Base-by-base conservation (phyloP, 345 rosid species). In the Arabidopsis arenosa region DNA sequence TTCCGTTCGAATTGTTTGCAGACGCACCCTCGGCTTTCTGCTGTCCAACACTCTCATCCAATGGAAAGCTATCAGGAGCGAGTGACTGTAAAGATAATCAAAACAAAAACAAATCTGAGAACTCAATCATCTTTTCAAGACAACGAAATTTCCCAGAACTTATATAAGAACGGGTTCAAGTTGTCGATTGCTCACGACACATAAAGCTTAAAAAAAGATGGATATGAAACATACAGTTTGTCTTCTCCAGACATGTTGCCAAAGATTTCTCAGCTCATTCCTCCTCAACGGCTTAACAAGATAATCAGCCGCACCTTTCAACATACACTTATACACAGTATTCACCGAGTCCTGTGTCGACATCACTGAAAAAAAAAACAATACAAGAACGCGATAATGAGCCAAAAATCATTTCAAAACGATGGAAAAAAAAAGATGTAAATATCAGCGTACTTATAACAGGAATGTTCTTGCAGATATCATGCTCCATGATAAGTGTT, bases 171-270 rank as follows among this genome's bases (percentile, higher is more conserved):
- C 13, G 21, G 54, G 33, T 60, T 65, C 39, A 6, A 18, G 43
- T 56, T 63, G 26, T 64, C 56, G 33, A 63, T 28, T 9, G 7
- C 14, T 51, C 64, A 0, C 14, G 23, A 66, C 51, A 72, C 15
- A 33, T 1, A 35, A 40, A 40, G 26, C 6, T 23, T 9, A 32
- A 21, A 23, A 9, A 66, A 51, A 63, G 14, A 63, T 28, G 7
- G 49, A 60, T 30, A 53, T 9, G 13, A 14, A 55, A 80, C 97
- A 71, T 90, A 94, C 98, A 33, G 83, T 58, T 85, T 85, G 91
- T 86, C 96, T 90, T 83, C 98, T 90, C 99, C 98, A 95, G 35
- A 89, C 94, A 83, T 95, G 98, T 84, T 90, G 99, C 99, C 99
- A 95, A 66, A 95, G 83, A 80, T 89, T 92, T 72, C 88, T 92